phyloP scores from a whole-genome alignment of 257 asterid genomes.

The Ligustrum vulgare region DNA sequence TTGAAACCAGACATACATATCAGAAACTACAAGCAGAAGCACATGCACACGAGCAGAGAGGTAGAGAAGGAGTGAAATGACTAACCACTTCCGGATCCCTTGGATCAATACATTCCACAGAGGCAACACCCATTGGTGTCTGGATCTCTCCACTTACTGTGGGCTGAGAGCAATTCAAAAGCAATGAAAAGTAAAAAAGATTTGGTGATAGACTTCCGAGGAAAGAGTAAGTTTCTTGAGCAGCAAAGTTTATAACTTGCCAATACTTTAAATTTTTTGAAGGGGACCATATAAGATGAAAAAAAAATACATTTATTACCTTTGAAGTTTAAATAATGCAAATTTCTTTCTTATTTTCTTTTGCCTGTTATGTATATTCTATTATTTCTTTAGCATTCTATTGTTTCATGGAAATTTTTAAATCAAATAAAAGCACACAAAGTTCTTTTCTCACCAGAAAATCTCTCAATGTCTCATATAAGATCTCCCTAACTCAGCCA shows the following conservation, averaged over 20 bases:
- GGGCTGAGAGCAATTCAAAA: constrained; percentile 59
- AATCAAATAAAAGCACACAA: background rate
- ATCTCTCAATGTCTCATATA: constrained; percentile 91
- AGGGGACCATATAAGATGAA: background rate
- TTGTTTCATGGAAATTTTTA: background rate
- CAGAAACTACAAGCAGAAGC: background rate
- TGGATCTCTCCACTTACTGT: constrained; percentile 83
- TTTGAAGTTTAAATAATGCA: too few relatives aligned
- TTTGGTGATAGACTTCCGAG: background rate
- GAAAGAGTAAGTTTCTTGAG: background rate
- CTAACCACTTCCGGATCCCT: constrained; percentile 91
- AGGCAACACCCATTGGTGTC: constrained; percentile 81
- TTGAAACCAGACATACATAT: background rate
- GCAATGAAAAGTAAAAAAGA: background rate
- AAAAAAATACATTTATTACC: background rate
- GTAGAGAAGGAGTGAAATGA: constrained; percentile 25
- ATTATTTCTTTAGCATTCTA: background rate
- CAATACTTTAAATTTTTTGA: background rate
- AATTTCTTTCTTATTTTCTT: background rate
- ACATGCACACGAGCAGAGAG: background rate
- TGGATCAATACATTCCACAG: constrained; percentile 94
- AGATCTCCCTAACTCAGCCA: constrained; percentile 99
- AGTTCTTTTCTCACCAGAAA: constrained; percentile 66
- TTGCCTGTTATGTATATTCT: background rate
- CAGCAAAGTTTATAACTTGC: background rate